These are phyloP conservation scores for Sabuloglossum arenarium DNA, from an alignment of 495 filamentous ascomycete genomes.

Conservation along the genomic window DNA sequence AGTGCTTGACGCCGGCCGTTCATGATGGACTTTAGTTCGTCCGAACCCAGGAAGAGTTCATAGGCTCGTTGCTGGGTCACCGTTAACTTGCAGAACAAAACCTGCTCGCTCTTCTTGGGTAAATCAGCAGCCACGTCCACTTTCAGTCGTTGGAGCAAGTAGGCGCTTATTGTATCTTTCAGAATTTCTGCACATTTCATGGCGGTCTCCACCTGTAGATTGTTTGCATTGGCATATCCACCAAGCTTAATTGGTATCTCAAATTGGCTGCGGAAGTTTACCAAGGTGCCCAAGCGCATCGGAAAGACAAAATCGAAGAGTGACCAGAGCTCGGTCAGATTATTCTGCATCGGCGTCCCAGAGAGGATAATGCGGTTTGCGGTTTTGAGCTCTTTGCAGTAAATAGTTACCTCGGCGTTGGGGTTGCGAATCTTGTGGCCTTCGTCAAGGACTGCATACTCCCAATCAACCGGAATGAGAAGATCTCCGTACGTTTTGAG, in stretches of 20 bases:
- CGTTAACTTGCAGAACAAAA: slow-evolving; percentile 85
- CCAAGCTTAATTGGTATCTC: slow-evolving; percentile 81
- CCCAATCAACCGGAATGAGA: slow-evolving; percentile 68
- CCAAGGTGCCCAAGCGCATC: slow-evolving; percentile 80
- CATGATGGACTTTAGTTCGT: slow-evolving; percentile 61
- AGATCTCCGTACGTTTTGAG: slow-evolving; percentile 68
- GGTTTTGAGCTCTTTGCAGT: slow-evolving; percentile 78
- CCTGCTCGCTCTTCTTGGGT: slow-evolving; percentile 84
- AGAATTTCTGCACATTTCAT: slow-evolving; percentile 76
- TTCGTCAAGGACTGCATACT: slow-evolving; percentile 85
- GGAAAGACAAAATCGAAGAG: slow-evolving; percentile 93
- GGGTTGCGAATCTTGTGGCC: slow-evolving; percentile 96
- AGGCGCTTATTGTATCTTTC: slow-evolving; percentile 78
- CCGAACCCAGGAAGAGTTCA: slow-evolving; percentile 54
- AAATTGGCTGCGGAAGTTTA: slow-evolving; percentile 73
- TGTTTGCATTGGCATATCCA: slow-evolving; percentile 83
- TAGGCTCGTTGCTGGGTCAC: slow-evolving; percentile 56
- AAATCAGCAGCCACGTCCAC: slow-evolving; percentile 83
- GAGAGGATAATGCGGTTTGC: slow-evolving; percentile 81
- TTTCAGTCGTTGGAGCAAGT: slow-evolving; percentile 84
- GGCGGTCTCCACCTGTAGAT: slow-evolving; percentile 79
- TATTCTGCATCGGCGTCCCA: slow-evolving; percentile 95
- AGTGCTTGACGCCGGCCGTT: slow-evolving; percentile 55
- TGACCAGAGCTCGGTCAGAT: slow-evolving; percentile 89
- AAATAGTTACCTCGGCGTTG: slow-evolving; percentile 74